A percentile compares a stretch with the other conserved stretches of the same genome.
Evolutionary conservation across 2,329 filamentous ascomycete species (phyloP).

Genomic region (Aspergillus bombycis): DNA sequence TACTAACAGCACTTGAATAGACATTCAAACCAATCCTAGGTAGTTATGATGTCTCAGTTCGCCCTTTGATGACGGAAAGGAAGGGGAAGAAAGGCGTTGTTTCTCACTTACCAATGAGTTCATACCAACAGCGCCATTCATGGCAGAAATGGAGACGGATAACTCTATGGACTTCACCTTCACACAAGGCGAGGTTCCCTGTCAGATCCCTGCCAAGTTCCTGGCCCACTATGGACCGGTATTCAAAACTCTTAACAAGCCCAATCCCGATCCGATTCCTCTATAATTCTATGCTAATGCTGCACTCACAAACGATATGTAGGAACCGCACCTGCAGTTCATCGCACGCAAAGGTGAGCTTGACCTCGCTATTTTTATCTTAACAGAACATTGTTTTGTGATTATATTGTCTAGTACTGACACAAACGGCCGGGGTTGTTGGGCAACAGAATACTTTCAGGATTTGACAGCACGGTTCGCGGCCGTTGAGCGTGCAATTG

Average conservation of each 20-base stretch:
- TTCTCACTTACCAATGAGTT: neutral
- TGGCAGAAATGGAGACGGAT: neutral
- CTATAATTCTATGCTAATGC: neutral
- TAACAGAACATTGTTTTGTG: too few species aligned
- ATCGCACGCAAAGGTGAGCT: neutral
- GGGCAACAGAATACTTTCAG: neutral
- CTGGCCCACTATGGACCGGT: neutral
- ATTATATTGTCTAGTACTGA: neutral
- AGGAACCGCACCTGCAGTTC: neutral
- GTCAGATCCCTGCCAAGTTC: neutral
- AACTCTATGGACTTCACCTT: neutral
- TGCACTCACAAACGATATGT: neutral
- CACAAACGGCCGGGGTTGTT: neutral
- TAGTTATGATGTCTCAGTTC: neutral
- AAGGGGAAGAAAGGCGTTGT: neutral
- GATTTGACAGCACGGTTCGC: neutral
- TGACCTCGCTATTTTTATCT: neutral
- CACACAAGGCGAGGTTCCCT: neutral
- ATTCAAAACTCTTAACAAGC: too few species aligned
- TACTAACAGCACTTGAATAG: neutral
- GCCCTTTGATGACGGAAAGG: neutral
- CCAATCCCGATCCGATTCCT: too few species aligned
- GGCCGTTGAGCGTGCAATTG: neutral
- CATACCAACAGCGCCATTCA: neutral
- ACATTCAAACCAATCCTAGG: neutral